Conservation (phyloP, 2,329 filamentous ascomycete genomes). For the Colletotrichum salicis region DNA sequence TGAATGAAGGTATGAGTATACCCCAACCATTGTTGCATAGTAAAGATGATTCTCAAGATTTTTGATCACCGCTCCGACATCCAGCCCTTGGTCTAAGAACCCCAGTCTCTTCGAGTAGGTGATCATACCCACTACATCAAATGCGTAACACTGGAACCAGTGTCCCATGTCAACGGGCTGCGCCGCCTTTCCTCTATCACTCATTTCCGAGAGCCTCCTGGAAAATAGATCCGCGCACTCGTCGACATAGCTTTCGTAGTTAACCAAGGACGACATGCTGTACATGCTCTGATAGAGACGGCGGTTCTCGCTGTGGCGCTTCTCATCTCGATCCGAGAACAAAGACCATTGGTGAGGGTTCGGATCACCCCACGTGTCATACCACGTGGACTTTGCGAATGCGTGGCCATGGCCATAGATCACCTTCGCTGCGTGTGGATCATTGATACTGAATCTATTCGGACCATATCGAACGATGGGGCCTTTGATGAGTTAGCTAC, state of each 20-base stretch:
- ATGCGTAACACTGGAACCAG: constrained; percentile 59
- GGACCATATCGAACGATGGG: constrained; percentile 57
- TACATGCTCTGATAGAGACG: constrained; percentile 57
- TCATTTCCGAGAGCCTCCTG: constrained; percentile 49
- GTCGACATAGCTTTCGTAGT: constrained; percentile 61
- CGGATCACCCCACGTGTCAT: constrained; percentile 40
- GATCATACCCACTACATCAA: constrained; percentile 64
- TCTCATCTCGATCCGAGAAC: constrained; percentile 45
- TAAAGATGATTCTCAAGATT: constrained; percentile 46
- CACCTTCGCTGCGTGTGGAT: constrained; percentile 50
- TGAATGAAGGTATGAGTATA: constrained; percentile 25
- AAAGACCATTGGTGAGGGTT: constrained; percentile 37
- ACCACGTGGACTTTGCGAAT: constrained; percentile 49
- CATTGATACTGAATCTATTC: constrained; percentile 57
- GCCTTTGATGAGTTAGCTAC: constrained; percentile 35
- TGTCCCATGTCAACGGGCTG: constrained; percentile 50
- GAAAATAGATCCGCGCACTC: constrained; percentile 55
- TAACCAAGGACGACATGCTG: constrained; percentile 57
- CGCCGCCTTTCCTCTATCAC: not conserved
- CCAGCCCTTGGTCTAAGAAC: constrained; percentile 57
- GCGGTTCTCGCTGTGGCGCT: constrained; percentile 49
- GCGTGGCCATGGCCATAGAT: constrained; percentile 44
- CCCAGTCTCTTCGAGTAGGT: constrained; percentile 52
- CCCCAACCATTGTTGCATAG: constrained; percentile 49
- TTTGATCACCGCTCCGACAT: constrained; percentile 46